Evolutionary conservation across 306 rosid species (phyloP).

Genomic region (Cucumis cinereus): DNA sequence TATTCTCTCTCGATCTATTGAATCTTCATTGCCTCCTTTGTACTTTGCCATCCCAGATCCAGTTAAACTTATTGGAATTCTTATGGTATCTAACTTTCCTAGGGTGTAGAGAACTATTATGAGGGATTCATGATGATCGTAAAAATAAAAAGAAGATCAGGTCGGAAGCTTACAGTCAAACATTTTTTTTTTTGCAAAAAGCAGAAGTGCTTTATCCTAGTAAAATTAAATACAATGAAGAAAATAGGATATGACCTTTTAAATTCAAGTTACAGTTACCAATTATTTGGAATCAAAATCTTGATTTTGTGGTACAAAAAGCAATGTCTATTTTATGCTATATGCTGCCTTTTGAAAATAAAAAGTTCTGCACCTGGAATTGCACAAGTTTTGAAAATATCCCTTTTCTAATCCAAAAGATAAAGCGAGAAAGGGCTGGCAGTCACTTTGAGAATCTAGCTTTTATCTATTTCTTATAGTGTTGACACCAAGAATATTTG

Average conservation of each 20-base stretch:
- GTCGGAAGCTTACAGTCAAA: not conserved
- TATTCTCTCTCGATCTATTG: constrained; percentile 17
- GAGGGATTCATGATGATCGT: not conserved
- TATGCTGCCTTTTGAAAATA: not conserved
- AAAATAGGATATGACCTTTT: not conserved
- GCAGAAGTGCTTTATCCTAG: not conserved
- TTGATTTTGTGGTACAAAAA: not conserved
- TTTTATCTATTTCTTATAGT: not conserved
- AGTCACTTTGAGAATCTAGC: not conserved
- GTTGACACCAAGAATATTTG: not conserved
- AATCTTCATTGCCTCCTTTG: not conserved
- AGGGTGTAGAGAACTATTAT: not conserved
- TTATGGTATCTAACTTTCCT: not conserved
- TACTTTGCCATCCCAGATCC: not conserved
- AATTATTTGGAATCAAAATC: not conserved
- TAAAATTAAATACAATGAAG: not conserved
- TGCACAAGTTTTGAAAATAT: not conserved
- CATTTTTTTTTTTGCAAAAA: not conserved
- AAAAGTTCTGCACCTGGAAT: not conserved
- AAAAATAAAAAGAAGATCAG: not conserved
- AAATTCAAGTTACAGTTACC: not conserved
- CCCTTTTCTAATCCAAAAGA: not conserved
- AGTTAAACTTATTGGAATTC: not conserved
- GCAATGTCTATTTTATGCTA: not conserved
- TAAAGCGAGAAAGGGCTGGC: not conserved